Conservation (phyloP, 169 alveolate species). For the Eimeria praecox region DNA sequence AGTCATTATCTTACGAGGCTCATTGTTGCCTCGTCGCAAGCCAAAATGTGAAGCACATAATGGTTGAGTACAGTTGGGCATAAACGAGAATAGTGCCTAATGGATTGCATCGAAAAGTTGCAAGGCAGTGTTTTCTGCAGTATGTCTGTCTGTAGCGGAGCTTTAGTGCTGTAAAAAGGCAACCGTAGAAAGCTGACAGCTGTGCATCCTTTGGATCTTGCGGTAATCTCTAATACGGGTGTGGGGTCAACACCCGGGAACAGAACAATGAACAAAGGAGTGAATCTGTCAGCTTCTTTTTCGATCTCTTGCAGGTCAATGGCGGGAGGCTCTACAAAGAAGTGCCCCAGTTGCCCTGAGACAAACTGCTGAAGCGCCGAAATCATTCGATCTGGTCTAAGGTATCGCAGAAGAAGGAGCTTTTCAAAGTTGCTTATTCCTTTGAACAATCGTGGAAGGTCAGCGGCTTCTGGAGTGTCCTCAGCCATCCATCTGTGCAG, state of each 20-base stretch:
- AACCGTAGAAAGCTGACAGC: slow-evolving; percentile 46
- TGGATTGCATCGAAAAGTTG: neutral
- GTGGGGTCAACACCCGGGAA: slow-evolving; percentile 98
- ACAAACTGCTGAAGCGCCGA: slow-evolving; percentile 96
- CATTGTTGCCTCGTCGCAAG: neutral
- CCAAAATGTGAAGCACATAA: neutral
- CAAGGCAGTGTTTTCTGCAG: neutral
- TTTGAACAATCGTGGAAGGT: slow-evolving; percentile 95
- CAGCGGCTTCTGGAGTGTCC: slow-evolving; percentile 97
- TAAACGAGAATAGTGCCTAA: neutral
- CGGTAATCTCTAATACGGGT: slow-evolving; percentile 94
- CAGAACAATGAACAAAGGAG: slow-evolving; percentile 97
- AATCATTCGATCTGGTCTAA: slow-evolving; percentile 97
- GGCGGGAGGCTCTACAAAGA: slow-evolving; percentile 95
- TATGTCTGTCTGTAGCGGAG: neutral
- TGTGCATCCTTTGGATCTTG: slow-evolving; percentile 86
- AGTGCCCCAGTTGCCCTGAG: slow-evolving; percentile 92
- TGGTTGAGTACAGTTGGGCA: neutral
- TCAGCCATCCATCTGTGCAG: slow-evolving; percentile 95
- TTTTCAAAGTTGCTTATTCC: slow-evolving; percentile 95
- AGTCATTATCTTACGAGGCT: neutral
- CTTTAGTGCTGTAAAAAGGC: neutral
- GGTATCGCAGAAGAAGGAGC: slow-evolving; percentile 94
- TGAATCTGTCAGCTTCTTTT: slow-evolving; percentile 93
- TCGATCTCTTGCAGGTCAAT: slow-evolving; percentile 94